Evolutionary conservation across 2,329 filamentous ascomycete species (phyloP).

Genomic region (Venturiaceae sp.): DNA sequence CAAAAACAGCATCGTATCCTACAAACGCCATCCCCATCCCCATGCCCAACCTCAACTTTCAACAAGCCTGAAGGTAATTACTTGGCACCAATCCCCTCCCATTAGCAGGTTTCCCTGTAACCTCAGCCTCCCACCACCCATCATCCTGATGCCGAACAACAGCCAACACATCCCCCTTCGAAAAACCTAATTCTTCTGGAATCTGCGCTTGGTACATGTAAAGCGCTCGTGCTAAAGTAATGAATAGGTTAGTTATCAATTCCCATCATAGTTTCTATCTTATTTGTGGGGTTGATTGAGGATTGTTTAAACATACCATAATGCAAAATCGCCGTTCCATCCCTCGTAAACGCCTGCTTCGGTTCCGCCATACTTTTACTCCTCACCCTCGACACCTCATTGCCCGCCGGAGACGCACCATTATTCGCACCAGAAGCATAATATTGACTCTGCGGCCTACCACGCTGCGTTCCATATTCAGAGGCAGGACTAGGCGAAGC

Average conservation of each 20-base stretch:
- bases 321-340: slow-evolving; percentile 81
- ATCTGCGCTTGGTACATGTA: slow-evolving; percentile 94
- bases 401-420: neutral
- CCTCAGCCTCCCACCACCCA: slow-evolving; percentile 98
- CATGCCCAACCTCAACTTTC: too few species aligned
- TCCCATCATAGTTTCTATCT: neutral
- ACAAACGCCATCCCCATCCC: too few species aligned
- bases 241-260: neutral
- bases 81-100: slow-evolving; percentile 51
- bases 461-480: slow-evolving; percentile 29
- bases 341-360: slow-evolving; percentile 66
- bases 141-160: slow-evolving; percentile 90
- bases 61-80: slow-evolving; percentile 61
- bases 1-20: too few species aligned
- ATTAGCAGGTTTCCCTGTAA: slow-evolving; percentile 53
- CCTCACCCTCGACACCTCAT: slow-evolving; percentile 33
- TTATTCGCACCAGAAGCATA: slow-evolving; percentile 18
- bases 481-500: slow-evolving; percentile 25
- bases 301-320: slow-evolving; percentile 61
- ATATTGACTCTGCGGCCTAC: slow-evolving; percentile 35
- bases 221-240: slow-evolving; percentile 66
- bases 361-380: slow-evolving; percentile 85
- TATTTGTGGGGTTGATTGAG: too few species aligned
- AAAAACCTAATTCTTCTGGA: slow-evolving; percentile 85
- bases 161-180: slow-evolving; percentile 84